Evolutionary conservation across 768 basidiomycete species (phyloP), one percentile per base, ranked within the genome.

Genomic region (Pleurotus ostreatus): DNA sequence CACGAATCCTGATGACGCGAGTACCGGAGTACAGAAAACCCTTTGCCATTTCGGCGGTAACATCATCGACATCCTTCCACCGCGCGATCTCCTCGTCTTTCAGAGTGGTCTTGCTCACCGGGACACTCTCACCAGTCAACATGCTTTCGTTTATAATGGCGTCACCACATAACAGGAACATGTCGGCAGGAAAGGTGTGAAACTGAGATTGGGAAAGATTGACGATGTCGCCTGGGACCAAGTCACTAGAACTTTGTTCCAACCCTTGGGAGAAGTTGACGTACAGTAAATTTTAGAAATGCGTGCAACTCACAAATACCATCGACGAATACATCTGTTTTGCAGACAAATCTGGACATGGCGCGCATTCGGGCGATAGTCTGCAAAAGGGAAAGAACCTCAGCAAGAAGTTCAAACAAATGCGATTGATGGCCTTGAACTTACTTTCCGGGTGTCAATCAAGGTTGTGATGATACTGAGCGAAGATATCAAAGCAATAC

Each of bases 141-240:
- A 99, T 98, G 60, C 94, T 96, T 73, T 99, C 97, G 68, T 98
- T 98, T 49, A 98, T 89, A 57, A 99, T 96, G 1, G 94, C 94
- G 68, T 99, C 97, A 1, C 97, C 97, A 1, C 93, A 92, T 25
- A 99, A 83, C 6, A 99, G 79, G 61, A 98, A 82, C 60, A 96
- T 78, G 68, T 99, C 97, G 12, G 92, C 90, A 2, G 97, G 97
- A 61, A 99, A 78, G 30, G 86, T 70, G 7, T 81, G 73, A 6
- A 95, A 78, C 22, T 82, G 80, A 1, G 90, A 81, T 30, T 85
- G 82, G 8, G 92, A 86, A n/a, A 98, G 75, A 69, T 97, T 92
- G 59, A 98, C 76, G 57, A 98, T 78, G 66, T 99, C 97, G 34
- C 97, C 97, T 0, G 94, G 89, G 5, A 97, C 91, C 43, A 99